Conservation (phyloP, 148 eudicot genomes). For the Chenopodium album region DNA sequence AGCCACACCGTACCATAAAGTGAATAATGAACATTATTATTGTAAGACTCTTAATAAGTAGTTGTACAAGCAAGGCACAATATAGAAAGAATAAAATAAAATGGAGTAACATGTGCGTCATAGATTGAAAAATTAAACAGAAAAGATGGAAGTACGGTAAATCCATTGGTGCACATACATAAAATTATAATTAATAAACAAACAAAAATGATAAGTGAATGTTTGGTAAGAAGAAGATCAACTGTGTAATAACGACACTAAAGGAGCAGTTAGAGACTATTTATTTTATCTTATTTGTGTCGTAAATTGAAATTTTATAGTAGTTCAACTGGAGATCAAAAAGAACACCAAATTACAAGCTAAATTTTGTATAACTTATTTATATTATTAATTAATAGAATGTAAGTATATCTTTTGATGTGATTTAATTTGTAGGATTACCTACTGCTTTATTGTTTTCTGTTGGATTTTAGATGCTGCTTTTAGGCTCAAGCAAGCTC, state of each 20-base stretch:
- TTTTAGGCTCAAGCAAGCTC: slow-evolving; percentile 7
- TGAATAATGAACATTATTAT: background rate
- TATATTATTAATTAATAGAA: background rate
- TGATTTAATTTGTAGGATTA: background rate
- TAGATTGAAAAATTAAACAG: slow-evolving; percentile 8
- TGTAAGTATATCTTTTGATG: background rate
- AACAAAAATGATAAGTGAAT: background rate
- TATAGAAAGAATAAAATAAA: background rate
- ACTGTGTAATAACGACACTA: slow-evolving; percentile 24
- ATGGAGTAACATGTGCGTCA: slow-evolving; percentile 15
- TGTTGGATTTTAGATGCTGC: background rate
- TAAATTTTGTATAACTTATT: background rate
- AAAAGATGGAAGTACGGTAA: background rate
- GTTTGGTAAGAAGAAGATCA: slow-evolving; percentile 24
- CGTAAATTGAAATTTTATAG: background rate
- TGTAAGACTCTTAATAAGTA: background rate
- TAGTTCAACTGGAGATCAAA: background rate
- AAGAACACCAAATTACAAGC: slow-evolving; percentile 3
- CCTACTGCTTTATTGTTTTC: background rate
- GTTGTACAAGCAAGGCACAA: background rate
- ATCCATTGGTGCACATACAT: background rate
- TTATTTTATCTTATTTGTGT: background rate
- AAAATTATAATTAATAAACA: background rate
- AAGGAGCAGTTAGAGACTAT: slow-evolving; percentile 20
- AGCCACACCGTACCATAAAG: background rate